A percentile compares a stretch with the other conserved stretches of the same genome.
These are phyloP conservation scores for Chenopodium album DNA, from an alignment of 148 eudicot genomes.

Conservation along the genomic window DNA sequence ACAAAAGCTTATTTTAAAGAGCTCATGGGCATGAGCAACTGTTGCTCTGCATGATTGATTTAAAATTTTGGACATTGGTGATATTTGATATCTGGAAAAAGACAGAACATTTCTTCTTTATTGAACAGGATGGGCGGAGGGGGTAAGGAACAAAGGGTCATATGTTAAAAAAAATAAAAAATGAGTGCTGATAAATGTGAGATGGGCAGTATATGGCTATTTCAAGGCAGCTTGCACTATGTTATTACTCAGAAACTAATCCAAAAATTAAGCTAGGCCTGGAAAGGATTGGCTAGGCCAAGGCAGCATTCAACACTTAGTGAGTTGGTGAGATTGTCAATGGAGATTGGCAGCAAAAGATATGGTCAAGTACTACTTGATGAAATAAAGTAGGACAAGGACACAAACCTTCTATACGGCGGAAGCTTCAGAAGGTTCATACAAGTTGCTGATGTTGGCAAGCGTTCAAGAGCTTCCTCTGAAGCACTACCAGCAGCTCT, in stretches of 20 bases:
- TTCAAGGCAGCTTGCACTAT: not conserved
- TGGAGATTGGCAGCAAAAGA: not conserved
- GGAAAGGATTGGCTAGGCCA: not conserved
- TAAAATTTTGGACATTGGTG: not conserved
- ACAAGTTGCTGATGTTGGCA: constrained; percentile 98
- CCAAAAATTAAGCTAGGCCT: not conserved
- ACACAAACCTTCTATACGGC: constrained; percentile 81
- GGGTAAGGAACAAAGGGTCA: no score
- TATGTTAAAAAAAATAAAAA: no score
- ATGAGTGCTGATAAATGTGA: not conserved
- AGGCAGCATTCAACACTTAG: not conserved
- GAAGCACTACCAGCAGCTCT: constrained; percentile 90
- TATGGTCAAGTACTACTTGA: not conserved
- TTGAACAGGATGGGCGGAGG: no score
- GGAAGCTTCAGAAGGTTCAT: constrained; percentile 98
- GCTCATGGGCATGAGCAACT: not conserved
- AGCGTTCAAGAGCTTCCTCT: constrained; percentile 81
- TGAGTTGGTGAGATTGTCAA: not conserved
- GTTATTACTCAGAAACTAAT: not conserved
- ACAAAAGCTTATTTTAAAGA: not conserved
- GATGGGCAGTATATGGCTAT: not conserved
- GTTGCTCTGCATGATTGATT: not conserved
- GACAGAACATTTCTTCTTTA: not conserved
- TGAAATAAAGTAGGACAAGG: not conserved
- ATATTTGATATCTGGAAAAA: not conserved